Percentiles rank a stretch among this genome's conserved stretches.
These are phyloP conservation scores for Sporodiniella umbellata DNA, from an alignment of 371 early-diverging fungal genomes.

Conservation along the genomic window DNA sequence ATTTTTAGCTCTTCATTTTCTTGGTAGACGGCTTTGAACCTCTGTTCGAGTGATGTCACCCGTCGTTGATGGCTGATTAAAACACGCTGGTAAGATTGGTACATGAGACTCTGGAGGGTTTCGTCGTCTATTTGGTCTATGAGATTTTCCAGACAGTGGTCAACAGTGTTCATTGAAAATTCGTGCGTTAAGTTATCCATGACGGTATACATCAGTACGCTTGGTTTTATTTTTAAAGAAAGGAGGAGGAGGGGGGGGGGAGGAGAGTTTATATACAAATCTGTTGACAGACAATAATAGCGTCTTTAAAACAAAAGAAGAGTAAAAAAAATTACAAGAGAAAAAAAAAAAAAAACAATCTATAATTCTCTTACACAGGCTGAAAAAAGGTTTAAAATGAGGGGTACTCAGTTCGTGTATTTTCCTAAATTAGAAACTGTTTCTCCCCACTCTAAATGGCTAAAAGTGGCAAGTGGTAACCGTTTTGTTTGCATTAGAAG, in stretches of 20 bases:
- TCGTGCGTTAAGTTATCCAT: slow-evolving; percentile 10
- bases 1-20: slow-evolving; percentile 27
- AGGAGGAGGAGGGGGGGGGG: too few species aligned
- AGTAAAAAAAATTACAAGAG: not conserved
- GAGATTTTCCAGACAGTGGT: slow-evolving; percentile 14
- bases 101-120: slow-evolving; percentile 18
- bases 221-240: too few species aligned
- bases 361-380: not conserved
- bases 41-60: slow-evolving; percentile 26
- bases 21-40: slow-evolving; percentile 18
- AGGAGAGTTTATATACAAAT: too few species aligned
- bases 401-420: not conserved
- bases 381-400: not conserved
- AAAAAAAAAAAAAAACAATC: not conserved
- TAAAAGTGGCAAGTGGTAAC: too few species aligned
- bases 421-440: too few species aligned
- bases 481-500: too few species aligned
- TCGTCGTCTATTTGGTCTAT: slow-evolving; percentile 20
- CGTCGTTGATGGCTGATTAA: slow-evolving; percentile 29
- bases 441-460: too few species aligned
- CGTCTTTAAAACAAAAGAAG: not conserved
- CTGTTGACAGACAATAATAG: not conserved
- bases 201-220: not conserved
- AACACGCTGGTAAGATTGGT: slow-evolving; percentile 21
- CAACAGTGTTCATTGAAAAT: slow-evolving; percentile 1